Base-by-base conservation (phyloP, 768 basidiomycete species). In the Termitomyces sp. region DNA sequence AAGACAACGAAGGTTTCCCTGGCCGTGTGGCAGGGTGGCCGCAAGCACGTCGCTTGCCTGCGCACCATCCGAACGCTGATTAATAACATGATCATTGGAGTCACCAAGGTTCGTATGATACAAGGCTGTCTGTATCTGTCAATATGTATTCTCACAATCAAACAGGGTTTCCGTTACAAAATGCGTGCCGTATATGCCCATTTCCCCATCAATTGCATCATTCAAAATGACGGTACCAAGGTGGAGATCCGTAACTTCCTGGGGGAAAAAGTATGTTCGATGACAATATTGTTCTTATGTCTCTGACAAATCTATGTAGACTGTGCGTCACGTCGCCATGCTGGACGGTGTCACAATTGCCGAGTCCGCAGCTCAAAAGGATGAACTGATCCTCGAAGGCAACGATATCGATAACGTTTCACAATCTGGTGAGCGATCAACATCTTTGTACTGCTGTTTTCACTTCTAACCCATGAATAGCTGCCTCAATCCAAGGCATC, bases 161-260 rank as follows among this genome's bases (percentile, higher is more conserved):
- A 7, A 41, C 64, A 95, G 95, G 97, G 97, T 61, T 99, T 98
- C 87, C 86, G 87, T 67, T 99, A 99, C 85, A 99, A 98, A 88
- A 98, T 99, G 96, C 92, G 95, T 66, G 84, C 94, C 27, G 97
- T 99, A 53, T 99, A 98, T 70, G 97, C 97, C 66, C 97, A 99
- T 81, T 99, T 99, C 82, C 97, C 97, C 60, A 97, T 99, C 83
- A 99, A 99, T 81, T 88, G 89, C 72, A 96, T 97, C 72, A 92
- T 96, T 67, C 87, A 90, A 71, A 85, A 90, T 8, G 72, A 72
- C 59, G 92, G 90, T 53, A 71, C 68, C 39, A 73, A 83, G 48
- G 74, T 95, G 47, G 94, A 96, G 72, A 96, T 97, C 73, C 89
- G 94, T 62, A 96, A 95, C 76, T 95, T 96, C 78, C 78, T 95